Percentiles rank a stretch among this genome's conserved stretches.
phyloP scores from a whole-genome alignment of 495 filamentous ascomycete species.

The Penicillium cataractarum region DNA sequence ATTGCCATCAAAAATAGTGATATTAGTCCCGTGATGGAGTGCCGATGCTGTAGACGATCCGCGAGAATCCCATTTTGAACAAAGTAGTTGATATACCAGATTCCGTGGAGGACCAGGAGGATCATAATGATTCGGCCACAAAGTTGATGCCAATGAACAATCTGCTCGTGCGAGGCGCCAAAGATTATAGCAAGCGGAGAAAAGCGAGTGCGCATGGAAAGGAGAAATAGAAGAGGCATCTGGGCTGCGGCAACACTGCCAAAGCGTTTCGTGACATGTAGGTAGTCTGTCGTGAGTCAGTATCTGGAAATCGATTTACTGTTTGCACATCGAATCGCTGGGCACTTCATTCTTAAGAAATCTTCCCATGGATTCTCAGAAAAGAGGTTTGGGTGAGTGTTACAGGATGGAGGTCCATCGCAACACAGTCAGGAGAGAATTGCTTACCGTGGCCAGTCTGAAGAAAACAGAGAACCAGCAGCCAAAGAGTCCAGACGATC shows the following conservation, averaged over 20 bases:
- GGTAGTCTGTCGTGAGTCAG: constrained; percentile 6
- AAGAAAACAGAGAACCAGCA: constrained; percentile 9
- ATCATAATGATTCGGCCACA: constrained; percentile 12
- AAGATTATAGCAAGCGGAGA: constrained; percentile 5
- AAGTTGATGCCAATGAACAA: constrained; percentile 14
- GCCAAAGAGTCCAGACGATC: constrained; percentile 7
- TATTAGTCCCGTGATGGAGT: not conserved
- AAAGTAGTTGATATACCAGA: constrained; percentile 14
- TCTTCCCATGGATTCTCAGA: too few relatives aligned
- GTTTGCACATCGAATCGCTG: not conserved
- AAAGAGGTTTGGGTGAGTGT: not conserved
- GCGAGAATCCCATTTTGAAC: not conserved
- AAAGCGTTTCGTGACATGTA: constrained; percentile 16
- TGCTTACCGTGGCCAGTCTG: constrained; percentile 13
- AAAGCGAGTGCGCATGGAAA: constrained; percentile 13
- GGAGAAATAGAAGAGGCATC: constrained; percentile 9
- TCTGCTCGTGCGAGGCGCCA: constrained; percentile 8
- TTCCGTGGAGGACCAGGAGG: constrained; percentile 1
- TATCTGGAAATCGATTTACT: not conserved
- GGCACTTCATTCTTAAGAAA: too few relatives aligned
- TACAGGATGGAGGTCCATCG: not conserved
- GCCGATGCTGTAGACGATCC: constrained; percentile 1
- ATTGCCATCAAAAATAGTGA: not conserved
- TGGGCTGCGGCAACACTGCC: constrained; percentile 14
- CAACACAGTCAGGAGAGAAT: not conserved